These are phyloP conservation scores for Porodaedalea pini DNA, from an alignment of 1,284 basidiomycete species.

Conservation along the genomic window DNA sequence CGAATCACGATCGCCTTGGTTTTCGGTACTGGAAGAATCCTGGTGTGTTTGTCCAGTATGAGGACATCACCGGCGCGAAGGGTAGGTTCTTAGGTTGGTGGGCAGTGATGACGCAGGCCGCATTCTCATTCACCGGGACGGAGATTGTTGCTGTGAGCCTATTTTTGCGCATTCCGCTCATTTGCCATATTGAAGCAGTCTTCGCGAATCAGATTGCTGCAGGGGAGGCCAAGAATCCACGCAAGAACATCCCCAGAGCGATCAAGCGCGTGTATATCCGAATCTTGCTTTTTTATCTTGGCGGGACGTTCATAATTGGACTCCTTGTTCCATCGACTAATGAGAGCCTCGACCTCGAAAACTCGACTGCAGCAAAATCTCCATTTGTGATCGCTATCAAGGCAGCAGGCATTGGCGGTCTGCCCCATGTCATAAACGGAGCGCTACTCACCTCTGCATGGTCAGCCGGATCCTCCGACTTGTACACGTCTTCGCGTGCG, in stretches of 20 bases:
- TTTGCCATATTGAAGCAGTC: constrained; percentile 23
- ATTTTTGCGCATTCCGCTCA: constrained; percentile 8
- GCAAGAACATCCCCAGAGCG: constrained; percentile 64
- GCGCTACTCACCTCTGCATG: constrained; percentile 81
- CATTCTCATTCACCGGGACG: constrained; percentile 80
- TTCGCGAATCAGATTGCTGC: constrained; percentile 79
- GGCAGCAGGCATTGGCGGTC: constrained; percentile 67
- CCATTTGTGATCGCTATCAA: constrained; percentile 83
- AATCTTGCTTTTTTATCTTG: constrained; percentile 75
- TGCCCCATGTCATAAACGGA: constrained; percentile 84
- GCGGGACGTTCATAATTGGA: constrained; percentile 65
- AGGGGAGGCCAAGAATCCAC: constrained; percentile 69
- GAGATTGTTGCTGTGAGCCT: constrained; percentile 81
- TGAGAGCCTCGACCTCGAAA: constrained; percentile 52
- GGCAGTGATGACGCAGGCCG: constrained; percentile 69
- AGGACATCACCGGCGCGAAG: constrained; percentile 50
- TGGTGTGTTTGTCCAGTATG: constrained; percentile 63
- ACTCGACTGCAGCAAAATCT: constrained; percentile 65
- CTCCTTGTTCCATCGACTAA: constrained; percentile 74
- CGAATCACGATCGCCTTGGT: constrained; percentile 47
- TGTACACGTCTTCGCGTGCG: constrained; percentile 80
- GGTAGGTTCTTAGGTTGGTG: constrained; percentile 67
- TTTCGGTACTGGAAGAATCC: constrained; percentile 71
- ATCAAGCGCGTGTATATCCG: constrained; percentile 69
- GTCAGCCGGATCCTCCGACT: constrained; percentile 80